These are phyloP conservation scores for Nicotiana obtusifolia DNA, from an alignment of 257 asterid species.

Conservation along the genomic window DNA sequence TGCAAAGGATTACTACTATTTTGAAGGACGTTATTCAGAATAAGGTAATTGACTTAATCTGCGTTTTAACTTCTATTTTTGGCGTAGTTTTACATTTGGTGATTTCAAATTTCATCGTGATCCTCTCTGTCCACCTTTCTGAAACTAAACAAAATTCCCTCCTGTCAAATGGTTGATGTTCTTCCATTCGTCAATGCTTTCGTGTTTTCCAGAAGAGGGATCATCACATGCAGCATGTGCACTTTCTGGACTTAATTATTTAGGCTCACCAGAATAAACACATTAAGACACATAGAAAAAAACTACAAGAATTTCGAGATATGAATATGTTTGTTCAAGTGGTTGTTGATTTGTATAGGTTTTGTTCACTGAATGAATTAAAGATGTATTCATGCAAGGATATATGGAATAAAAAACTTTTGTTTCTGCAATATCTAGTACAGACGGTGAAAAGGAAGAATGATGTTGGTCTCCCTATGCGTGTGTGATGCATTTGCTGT, in stretches of 20 bases:
- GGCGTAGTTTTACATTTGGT: background rate
- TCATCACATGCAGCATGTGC: background rate
- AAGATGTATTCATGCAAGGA: background rate
- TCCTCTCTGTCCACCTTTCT: background rate
- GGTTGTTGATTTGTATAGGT: background rate
- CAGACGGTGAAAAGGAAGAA: background rate
- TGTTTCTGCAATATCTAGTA: background rate
- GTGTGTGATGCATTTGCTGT: background rate
- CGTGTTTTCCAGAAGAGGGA: background rate
- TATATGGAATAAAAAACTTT: background rate
- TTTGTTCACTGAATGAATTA: background rate
- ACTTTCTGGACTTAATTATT: background rate
- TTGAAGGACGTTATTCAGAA: constrained; percentile 91
- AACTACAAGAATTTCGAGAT: background rate
- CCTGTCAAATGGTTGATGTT: background rate
- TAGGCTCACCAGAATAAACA: background rate
- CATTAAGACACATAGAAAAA: background rate
- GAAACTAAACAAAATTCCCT: background rate
- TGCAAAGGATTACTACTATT: constrained; percentile 81
- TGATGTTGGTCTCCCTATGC: background rate
- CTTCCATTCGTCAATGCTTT: background rate
- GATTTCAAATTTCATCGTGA: background rate
- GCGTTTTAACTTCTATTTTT: constrained; percentile 8
- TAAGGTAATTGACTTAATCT: constrained; percentile 48
- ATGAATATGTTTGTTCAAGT: background rate